Conservation (phyloP, 169 alveolate species). For the Neospora caninum region DNA sequence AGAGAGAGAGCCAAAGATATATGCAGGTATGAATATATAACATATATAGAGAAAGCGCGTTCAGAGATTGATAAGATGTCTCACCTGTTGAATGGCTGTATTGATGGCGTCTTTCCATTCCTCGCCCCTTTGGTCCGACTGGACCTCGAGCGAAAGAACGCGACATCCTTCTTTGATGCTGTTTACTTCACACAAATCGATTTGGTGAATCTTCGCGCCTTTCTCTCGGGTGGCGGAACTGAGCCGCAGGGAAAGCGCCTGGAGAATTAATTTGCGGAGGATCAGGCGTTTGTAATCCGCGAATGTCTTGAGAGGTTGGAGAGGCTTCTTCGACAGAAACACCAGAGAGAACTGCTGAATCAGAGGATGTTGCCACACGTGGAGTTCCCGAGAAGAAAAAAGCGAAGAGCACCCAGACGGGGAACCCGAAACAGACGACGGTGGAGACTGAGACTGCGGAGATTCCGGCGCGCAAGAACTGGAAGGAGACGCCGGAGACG, state of each 20-base stretch:
- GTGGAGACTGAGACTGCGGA: not conserved
- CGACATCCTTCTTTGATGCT: slow-evolving; percentile 67
- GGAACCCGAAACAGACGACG: not conserved
- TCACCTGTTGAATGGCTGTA: slow-evolving; percentile 17
- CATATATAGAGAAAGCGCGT: not conserved
- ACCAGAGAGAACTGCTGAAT: slow-evolving; percentile 62
- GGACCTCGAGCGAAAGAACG: slow-evolving; percentile 52
- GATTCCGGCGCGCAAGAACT: not conserved
- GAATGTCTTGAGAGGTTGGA: slow-evolving; percentile 51
- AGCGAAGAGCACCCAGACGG: not conserved
- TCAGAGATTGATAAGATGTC: not conserved
- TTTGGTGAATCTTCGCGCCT: slow-evolving; percentile 51
- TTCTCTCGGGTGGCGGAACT: slow-evolving; percentile 25
- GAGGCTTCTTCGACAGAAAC: slow-evolving; percentile 55
- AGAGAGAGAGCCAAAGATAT: too few species aligned
- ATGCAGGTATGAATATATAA: not conserved
- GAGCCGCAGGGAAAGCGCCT: slow-evolving; percentile 61
- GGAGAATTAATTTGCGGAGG: slow-evolving; percentile 60
- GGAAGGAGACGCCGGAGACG: too few species aligned
- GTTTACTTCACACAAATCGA: slow-evolving; percentile 52
- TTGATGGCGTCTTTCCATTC: slow-evolving; percentile 11
- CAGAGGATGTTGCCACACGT: slow-evolving; percentile 62
- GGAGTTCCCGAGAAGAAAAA: slow-evolving; percentile 15
- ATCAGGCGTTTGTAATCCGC: slow-evolving; percentile 61
- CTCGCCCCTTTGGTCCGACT: slow-evolving; percentile 39